Conservation (phyloP, 2,329 filamentous ascomycete species). For the Apiospora hydei region DNA sequence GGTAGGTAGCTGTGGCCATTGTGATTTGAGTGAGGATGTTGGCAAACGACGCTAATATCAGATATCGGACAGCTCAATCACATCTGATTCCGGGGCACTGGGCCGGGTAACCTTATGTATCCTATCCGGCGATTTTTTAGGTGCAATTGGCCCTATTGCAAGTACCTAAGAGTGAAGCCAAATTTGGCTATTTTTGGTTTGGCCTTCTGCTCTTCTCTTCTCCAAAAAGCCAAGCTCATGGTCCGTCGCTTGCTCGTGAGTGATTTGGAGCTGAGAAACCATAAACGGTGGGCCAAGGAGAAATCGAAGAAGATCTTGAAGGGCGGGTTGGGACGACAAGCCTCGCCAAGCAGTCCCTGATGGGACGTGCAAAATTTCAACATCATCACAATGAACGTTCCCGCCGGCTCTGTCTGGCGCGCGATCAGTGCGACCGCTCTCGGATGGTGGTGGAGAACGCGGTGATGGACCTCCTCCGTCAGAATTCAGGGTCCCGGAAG, state of each 20-base stretch:
- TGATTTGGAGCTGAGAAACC: neutral
- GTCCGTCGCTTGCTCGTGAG: neutral
- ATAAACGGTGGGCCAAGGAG: neutral
- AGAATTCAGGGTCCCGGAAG: slow-evolving; percentile 4
- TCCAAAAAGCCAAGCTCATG: neutral
- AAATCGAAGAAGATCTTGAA: neutral
- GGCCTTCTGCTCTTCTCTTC: neutral
- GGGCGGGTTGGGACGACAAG: neutral
- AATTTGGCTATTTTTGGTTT: neutral
- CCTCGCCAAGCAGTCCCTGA: neutral
- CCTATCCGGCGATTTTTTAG: neutral
- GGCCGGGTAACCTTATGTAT: neutral
- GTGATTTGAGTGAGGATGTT: neutral
- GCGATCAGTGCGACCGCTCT: slow-evolving; percentile 5
- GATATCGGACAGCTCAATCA: neutral
- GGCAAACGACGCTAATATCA: neutral
- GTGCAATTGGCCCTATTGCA: neutral
- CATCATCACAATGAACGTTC: neutral
- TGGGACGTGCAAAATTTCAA: neutral
- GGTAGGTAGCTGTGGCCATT: neutral
- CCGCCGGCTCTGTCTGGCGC: neutral
- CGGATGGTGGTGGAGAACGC: neutral
- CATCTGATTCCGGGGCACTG: neutral
- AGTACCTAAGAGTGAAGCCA: neutral
- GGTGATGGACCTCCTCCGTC: neutral